Base-by-base conservation (phyloP, 768 basidiomycete species). In the Plicaturopsis crispa region DNA sequence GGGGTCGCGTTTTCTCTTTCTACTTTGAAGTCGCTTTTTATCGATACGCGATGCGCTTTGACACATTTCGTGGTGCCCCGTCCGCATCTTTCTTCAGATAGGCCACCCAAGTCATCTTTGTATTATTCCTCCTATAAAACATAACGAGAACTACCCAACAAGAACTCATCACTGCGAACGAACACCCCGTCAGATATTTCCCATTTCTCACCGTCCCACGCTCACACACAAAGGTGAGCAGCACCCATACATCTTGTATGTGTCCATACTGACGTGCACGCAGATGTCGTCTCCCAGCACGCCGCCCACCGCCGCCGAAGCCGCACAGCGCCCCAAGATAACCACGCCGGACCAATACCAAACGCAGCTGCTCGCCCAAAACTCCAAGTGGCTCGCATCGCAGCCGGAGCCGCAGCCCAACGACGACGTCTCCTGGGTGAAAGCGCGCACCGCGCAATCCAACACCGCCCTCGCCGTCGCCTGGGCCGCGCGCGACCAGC, bases 1-100 rank as follows among this genome's bases (percentile, higher is more conserved):
- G n/a, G 47, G 56, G 14, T 66, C 62, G 36, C 40, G 50, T 14
- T 36, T 54, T 7, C 47, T 45, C 8, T 63, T 67, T 35, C 48
- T 45, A 28, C 55, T 18, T 10, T 28, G 6, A 17, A 23, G 24
- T 21, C n/a, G 30, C 36, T 26, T 17, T 31, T 11, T 32, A 17
- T 32, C 23, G 13, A 36, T 8, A 24, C 12, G 19, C 14, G 21
- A 37, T 39, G 23, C 13, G 11, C 18, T 17, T 8, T 42, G 43
- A 43, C 45, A 23, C 42, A 31, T 36, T 34, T 22, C 10, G 11
- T 18, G 34, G 11, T 36, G 39, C 38, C 19, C 30, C 43, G 36
- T 30, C 32, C 26, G 38, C 40, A 38, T 33, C 37, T 42, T 24
- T 21, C 36, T 38, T 37, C 35, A 30, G 37, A 31, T 24, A 34